Evolutionary conservation across 2,329 filamentous ascomycete species (phyloP), one percentile per base, ranked within the genome.

Genomic region (Hymenotorrendiella dingleyae): DNA sequence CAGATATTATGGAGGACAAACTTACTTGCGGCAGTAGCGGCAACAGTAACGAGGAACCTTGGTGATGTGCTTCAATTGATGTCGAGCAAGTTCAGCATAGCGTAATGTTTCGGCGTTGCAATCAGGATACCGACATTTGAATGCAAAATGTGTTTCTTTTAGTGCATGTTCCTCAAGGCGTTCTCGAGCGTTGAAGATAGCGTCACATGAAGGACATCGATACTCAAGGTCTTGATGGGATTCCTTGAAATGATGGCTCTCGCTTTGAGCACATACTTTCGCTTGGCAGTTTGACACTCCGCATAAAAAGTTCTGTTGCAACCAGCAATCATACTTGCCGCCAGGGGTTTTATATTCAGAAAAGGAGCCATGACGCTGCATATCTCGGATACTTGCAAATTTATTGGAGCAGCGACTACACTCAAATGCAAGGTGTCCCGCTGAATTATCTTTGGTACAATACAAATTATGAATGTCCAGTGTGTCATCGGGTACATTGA

Each of bases 1-100:
- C 10, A 42, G 29, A 1, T 19, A n/a, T 3, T 12, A 35, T 36
- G 17, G 9, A 17, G n/a, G n/a, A n/a, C n/a, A 28, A 9, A 34
- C 45, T 29, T 40, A 50, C 48, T 37, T 45, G 26, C 55, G 62
- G 49, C 64, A 67, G 32, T 57, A 52, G 0, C 34, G 41, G 20
- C 64, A 67, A 6, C 58, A 53, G 30, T 53, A 59, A 3, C 45
- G 47, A 36, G 40, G 11, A 4, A 36, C 34, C 6, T 7, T 36
- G 5, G 4, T 23, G 17, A 29, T 21, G 14, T 55, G 50, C 4
- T 54, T 49, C 10, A 47, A 36, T 10, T 52, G 42, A 20, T 64
- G 62, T 2, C 60, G 55, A 4, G 33, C 2, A 7, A 59, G 43
- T 0, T 54, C 54, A 23, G 4, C 21, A 20, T 33, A 7, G 6